These are phyloP conservation scores for Alternaria sp. DNA, from an alignment of 2,329 filamentous ascomycete genomes.

Conservation along the genomic window DNA sequence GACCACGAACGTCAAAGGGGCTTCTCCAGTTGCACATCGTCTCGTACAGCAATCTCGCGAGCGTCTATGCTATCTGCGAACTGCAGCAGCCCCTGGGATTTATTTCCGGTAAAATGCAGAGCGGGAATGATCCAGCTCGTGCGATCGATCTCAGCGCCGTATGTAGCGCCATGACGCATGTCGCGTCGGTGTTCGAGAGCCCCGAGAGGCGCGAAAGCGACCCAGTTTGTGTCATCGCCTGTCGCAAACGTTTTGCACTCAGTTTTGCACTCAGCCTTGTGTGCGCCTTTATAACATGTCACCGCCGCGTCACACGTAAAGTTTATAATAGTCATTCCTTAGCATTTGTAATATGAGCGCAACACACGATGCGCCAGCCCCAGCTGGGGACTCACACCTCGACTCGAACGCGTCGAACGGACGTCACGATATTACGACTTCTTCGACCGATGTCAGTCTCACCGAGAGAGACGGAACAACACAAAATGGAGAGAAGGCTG, in stretches of 20 bases:
- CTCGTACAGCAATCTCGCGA: not conserved
- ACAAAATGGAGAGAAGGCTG: not conserved
- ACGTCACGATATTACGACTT: conserved; percentile 15
- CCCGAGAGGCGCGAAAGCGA: conserved; percentile 3
- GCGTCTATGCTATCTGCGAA: not conserved
- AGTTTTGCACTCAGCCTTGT: not conserved
- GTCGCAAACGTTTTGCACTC: not conserved
- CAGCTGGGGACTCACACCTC: not conserved
- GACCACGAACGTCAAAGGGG: not conserved
- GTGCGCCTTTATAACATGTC: conserved; percentile 5
- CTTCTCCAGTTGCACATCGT: not conserved
- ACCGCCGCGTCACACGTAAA: not conserved
- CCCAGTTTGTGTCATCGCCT: not conserved
- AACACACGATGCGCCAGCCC: conserved; percentile 7
- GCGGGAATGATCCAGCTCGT: not conserved
- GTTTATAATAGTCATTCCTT: not conserved
- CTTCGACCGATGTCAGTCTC: conserved; percentile 23
- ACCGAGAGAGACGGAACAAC: conserved; percentile 14
- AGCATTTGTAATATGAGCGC: conserved; percentile 7
- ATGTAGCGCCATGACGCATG: conserved; percentile 5
- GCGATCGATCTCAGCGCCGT: conserved; percentile 12
- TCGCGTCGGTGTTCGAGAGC: conserved; percentile 8
- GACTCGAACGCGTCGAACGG: conserved; percentile 11
- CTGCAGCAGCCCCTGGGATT: not conserved
- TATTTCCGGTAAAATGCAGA: conserved; percentile 1